Evolutionary conservation across 768 basidiomycete species (phyloP).

Genomic region (Pilatotrama ljubarskyi): DNA sequence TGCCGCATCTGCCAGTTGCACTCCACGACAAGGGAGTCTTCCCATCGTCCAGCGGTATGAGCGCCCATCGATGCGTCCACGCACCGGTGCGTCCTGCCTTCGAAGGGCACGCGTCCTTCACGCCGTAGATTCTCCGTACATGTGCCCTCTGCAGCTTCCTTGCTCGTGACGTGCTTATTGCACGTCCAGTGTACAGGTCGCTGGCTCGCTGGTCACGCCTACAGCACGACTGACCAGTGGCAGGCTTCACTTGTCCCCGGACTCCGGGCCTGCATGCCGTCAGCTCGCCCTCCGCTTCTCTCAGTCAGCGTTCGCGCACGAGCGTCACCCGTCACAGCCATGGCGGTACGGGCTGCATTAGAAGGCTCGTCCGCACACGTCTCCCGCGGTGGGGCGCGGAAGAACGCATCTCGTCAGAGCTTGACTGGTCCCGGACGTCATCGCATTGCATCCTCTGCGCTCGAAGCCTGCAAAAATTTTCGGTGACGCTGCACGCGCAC

Average conservation of each 20-base stretch:
- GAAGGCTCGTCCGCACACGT: neutral
- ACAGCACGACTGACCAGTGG: neutral
- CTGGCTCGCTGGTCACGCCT: neutral
- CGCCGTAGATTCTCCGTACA: constrained; percentile 5
- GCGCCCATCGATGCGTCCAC: neutral
- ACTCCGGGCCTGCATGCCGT: constrained; percentile 3
- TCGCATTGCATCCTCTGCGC: neutral
- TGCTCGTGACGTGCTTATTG: constrained; percentile 1
- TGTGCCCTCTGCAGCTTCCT: neutral
- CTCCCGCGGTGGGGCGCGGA: constrained; percentile 1
- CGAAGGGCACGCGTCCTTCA: neutral
- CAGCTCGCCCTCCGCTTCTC: neutral
- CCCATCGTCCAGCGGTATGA: constrained; percentile 6
- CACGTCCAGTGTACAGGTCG: neutral
- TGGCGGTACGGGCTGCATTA: neutral
- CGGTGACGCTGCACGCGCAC: neutral
- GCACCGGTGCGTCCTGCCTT: neutral
- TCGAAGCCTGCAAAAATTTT: constrained; percentile 7
- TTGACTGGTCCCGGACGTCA: constrained; percentile 5
- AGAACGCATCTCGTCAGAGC: neutral
- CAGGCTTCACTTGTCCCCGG: neutral
- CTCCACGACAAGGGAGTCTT: constrained; percentile 18
- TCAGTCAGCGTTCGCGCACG: neutral
- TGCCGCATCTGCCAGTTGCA: constrained; percentile 13
- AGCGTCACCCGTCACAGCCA: neutral